Evolutionary conservation across 192 early-diverging fungal species (phyloP).

Genomic region (Backusella psychrophila): DNA sequence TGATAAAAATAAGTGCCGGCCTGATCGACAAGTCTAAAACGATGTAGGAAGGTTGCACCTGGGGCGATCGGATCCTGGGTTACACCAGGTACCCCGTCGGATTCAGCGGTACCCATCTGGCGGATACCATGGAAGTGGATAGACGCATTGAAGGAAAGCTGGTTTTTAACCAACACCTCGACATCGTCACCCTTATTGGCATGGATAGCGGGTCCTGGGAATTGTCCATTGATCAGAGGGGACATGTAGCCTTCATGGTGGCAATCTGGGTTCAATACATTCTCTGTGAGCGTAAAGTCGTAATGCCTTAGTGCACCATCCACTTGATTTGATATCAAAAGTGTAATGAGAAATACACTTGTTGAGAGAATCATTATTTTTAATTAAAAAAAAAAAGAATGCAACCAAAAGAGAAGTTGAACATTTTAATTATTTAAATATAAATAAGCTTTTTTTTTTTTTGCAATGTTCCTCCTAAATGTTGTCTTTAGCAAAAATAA

Average conservation of each 20-base stretch:
- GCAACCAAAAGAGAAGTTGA: too few species aligned
- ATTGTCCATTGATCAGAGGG: slow-evolving; percentile 43
- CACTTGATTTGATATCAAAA: background rate
- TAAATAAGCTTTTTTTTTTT: background rate
- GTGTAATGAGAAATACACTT: background rate
- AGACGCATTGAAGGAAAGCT: slow-evolving; percentile 17
- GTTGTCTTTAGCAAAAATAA: background rate
- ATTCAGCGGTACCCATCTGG: slow-evolving; percentile 33
- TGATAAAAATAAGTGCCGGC: slow-evolving; percentile 50
- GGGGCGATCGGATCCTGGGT: slow-evolving; percentile 54
- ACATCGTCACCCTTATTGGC: slow-evolving; percentile 48
- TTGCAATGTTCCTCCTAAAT: background rate
- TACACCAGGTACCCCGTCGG: slow-evolving; percentile 61
- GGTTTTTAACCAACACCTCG: slow-evolving; percentile 43
- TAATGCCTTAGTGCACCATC: background rate
- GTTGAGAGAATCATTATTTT: background rate
- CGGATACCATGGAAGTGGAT: slow-evolving; percentile 55
- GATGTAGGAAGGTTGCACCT: slow-evolving; percentile 38
- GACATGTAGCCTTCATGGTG: too few species aligned
- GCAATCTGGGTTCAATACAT: slow-evolving; percentile 14
- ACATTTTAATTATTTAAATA: background rate
- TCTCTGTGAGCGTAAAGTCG: background rate
- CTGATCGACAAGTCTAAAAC: slow-evolving; percentile 37
- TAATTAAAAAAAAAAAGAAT: background rate
- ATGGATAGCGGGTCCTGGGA: slow-evolving; percentile 52